These are phyloP conservation scores for Linum lewisii DNA, from an alignment of 345 rosid genomes.

Conservation along the genomic window DNA sequence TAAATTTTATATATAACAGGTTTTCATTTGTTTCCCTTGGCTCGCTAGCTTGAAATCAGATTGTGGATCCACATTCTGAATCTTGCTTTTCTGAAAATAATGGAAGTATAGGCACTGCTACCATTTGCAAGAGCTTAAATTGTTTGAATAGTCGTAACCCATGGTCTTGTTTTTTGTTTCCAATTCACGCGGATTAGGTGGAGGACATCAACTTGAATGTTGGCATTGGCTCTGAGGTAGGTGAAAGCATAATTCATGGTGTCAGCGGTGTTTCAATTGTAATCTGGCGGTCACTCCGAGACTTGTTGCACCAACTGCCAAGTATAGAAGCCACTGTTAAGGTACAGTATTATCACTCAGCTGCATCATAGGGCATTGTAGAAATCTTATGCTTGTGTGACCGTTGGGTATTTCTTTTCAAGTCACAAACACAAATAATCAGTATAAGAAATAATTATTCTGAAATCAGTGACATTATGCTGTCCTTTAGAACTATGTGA, in stretches of 20 bases:
- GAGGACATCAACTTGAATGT: constrained; percentile 92
- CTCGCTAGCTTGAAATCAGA: background rate
- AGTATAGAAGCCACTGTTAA: constrained; percentile 53
- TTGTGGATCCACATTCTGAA: no score
- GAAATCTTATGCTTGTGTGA: background rate
- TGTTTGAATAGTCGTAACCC: no score
- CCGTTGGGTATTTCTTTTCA: no score
- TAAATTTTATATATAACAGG: background rate
- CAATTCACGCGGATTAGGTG: constrained; percentile 34
- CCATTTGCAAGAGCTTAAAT: no score
- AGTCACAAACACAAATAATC: background rate
- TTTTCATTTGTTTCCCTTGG: background rate
- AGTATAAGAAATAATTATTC: background rate
- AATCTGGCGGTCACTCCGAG: constrained; percentile 75
- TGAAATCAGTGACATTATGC: background rate
- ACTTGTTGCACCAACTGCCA: constrained; percentile 79
- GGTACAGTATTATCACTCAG: constrained; percentile 36
- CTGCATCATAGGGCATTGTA: background rate
- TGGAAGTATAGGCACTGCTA: no score
- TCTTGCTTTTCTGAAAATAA: no score
- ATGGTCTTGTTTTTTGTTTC: background rate
- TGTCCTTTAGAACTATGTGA: background rate
- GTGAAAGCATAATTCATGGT: constrained; percentile 88
- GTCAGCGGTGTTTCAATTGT: constrained; percentile 84
- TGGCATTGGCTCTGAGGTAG: constrained; percentile 61